A percentile compares a stretch with the other conserved stretches of the same genome.
Evolutionary conservation across 108 stramenopile species (phyloP).

Genomic region (Fragilaria radians): DNA sequence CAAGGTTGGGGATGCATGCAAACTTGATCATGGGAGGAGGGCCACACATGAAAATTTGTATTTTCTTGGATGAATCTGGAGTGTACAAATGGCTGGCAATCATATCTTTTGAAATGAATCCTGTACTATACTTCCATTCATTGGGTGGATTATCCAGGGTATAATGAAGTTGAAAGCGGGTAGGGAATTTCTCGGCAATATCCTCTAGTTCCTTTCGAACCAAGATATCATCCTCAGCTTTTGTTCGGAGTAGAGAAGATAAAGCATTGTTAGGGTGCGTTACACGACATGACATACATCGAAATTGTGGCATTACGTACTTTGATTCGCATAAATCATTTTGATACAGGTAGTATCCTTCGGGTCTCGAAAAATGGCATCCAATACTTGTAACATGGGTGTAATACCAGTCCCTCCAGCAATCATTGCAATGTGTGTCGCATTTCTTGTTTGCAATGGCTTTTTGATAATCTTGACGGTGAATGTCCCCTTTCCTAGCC

Average conservation of each 20-base stretch:
- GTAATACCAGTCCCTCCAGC: constrained; percentile 99
- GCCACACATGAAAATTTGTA: constrained; percentile 96
- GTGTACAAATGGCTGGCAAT: constrained; percentile 61
- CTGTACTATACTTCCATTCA: constrained; percentile 74
- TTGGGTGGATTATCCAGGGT: constrained; percentile 79
- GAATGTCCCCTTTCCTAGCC: constrained; percentile 59
- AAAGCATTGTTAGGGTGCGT: too few species aligned
- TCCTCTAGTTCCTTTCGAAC: constrained; percentile 84
- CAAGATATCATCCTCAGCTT: constrained; percentile 93
- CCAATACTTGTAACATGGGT: constrained; percentile 92
- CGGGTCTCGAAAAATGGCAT: constrained; percentile 68
- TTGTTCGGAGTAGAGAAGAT: too few species aligned
- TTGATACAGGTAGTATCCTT: constrained; percentile 44
- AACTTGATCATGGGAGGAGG: constrained; percentile 99
- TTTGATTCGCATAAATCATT: constrained; percentile 84
- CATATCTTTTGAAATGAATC: constrained; percentile 95
- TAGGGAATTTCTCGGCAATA: constrained; percentile 50
- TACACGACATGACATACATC: not conserved
- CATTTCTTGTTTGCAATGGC: constrained; percentile 44
- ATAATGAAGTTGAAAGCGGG: constrained; percentile 83
- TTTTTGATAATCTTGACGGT: constrained; percentile 64
- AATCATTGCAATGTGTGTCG: constrained; percentile 86
- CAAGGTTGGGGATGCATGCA: constrained; percentile 88
- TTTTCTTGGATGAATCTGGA: constrained; percentile 24
- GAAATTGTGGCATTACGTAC: constrained; percentile 15